phyloP scores from a whole-genome alignment of 2,329 filamentous ascomycete species.

The Chaetomiaceae sp. region DNA sequence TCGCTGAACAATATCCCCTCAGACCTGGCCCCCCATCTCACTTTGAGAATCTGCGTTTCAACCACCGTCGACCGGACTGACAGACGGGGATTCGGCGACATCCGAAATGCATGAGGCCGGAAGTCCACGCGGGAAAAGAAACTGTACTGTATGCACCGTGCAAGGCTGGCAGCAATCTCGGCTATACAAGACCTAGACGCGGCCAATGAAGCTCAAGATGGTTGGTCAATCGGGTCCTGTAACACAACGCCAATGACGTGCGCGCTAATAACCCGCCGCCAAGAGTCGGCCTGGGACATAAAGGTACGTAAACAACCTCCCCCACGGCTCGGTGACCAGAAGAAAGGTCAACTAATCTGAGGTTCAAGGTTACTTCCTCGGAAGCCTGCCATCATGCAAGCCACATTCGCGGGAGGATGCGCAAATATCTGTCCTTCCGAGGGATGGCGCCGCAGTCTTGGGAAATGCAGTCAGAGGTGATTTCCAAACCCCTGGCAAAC shows the following conservation, averaged over 20 bases:
- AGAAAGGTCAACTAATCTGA: too few relatives aligned
- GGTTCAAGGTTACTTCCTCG: not conserved
- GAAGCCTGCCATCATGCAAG: not conserved
- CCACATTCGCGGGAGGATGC: not conserved
- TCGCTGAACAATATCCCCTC: too few relatives aligned
- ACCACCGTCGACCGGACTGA: too few relatives aligned
- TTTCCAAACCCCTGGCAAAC: too few relatives aligned
- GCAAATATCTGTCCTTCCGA: not conserved
- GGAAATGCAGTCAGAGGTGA: too few relatives aligned
- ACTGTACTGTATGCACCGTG: too few relatives aligned
- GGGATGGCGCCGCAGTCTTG: not conserved
- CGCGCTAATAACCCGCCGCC: conserved; percentile 1
- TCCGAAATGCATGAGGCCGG: not conserved
- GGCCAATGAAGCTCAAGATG: not conserved
- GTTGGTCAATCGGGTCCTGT: not conserved
- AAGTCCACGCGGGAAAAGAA: not conserved
- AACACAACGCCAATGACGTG: not conserved
- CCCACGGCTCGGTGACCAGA: not conserved
- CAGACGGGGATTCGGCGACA: not conserved
- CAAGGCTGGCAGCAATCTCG: not conserved
- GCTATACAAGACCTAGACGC: not conserved
- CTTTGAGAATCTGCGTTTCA: too few relatives aligned
- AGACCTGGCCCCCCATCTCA: too few relatives aligned
- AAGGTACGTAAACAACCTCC: too few relatives aligned
- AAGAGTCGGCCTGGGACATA: not conserved